These are phyloP conservation scores for Sclerotinia minor DNA, from an alignment of 2,329 filamentous ascomycete genomes.

Conservation along the genomic window DNA sequence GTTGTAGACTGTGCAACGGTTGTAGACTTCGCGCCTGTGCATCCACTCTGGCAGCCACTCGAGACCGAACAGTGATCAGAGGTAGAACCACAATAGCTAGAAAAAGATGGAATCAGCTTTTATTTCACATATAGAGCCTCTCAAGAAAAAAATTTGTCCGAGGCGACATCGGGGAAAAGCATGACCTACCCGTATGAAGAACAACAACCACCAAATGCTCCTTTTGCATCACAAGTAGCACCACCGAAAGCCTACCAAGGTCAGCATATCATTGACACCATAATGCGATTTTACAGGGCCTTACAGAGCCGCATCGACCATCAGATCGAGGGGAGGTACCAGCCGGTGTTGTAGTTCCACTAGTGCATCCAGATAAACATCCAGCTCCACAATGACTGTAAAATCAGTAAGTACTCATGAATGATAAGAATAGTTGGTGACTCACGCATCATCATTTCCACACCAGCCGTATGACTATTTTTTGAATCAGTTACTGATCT, in stretches of 20 bases:
- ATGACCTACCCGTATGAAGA: constrained; percentile 38
- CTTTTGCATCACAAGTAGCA: constrained; percentile 38
- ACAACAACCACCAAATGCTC: constrained; percentile 39
- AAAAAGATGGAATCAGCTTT: constrained; percentile 31
- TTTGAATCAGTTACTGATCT: constrained; percentile 19
- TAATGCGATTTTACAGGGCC: background rate
- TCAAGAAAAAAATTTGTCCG: background rate
- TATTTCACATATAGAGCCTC: background rate
- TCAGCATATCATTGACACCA: background rate
- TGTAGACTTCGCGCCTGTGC: constrained; percentile 28
- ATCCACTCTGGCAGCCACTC: constrained; percentile 41
- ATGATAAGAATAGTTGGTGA: background rate
- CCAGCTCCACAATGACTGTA: constrained; percentile 42
- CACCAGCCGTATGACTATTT: constrained; percentile 44
- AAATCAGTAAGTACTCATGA: constrained; percentile 3
- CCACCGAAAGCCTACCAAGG: constrained; percentile 31
- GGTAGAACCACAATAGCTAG: constrained; percentile 40
- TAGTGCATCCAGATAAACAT: constrained; percentile 46
- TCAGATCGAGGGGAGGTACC: constrained; percentile 31
- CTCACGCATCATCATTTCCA: constrained; percentile 44
- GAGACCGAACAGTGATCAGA: constrained; percentile 34
- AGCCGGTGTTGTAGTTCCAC: constrained; percentile 29
- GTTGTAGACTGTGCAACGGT: constrained; percentile 27
- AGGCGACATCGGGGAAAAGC: background rate
- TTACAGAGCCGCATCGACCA: constrained; percentile 38